Conservation (phyloP, 208 protist genomes). For the Strigomonas culicis region DNA sequence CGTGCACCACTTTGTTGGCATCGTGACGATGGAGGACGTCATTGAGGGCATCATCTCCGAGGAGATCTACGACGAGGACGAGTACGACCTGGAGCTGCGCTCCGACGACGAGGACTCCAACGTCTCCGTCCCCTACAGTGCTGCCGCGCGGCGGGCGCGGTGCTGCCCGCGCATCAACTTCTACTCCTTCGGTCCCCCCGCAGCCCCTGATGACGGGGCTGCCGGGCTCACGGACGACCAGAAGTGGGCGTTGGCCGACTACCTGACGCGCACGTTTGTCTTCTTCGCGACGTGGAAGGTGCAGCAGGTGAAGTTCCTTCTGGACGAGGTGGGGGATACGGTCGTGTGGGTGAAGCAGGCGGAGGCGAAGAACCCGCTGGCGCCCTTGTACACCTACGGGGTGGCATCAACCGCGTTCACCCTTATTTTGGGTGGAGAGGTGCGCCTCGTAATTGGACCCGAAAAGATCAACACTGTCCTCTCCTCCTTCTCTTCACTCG, state of each 20-base stretch:
- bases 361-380: constrained; percentile 3
- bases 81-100: constrained; percentile 23
- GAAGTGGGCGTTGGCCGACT: constrained; percentile 59
- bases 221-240: constrained; percentile 45
- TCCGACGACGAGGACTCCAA: constrained; percentile 16
- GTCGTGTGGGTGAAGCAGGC: constrained; percentile 27
- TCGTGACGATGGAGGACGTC: constrained; percentile 80
- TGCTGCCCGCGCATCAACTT: constrained; percentile 58
- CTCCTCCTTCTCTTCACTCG: constrained; percentile 59
- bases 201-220: not conserved
- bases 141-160: constrained; percentile 5
- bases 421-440: constrained; percentile 59
- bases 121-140: not conserved
- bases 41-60: constrained; percentile 66
- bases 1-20: constrained; percentile 30
- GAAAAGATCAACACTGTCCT: constrained; percentile 47
- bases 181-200: constrained; percentile 53
- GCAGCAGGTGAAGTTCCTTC: constrained; percentile 44
- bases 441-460: constrained; percentile 25
- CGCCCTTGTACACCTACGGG: constrained; percentile 41
- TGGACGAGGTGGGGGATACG: constrained; percentile 48
- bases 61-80: constrained; percentile 84
- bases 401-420: constrained; percentile 41
- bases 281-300: constrained; percentile 65
- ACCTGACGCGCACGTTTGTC: constrained; percentile 47